phyloP scores from a whole-genome alignment of 306 rosid species.

The Prunus persica region DNA sequence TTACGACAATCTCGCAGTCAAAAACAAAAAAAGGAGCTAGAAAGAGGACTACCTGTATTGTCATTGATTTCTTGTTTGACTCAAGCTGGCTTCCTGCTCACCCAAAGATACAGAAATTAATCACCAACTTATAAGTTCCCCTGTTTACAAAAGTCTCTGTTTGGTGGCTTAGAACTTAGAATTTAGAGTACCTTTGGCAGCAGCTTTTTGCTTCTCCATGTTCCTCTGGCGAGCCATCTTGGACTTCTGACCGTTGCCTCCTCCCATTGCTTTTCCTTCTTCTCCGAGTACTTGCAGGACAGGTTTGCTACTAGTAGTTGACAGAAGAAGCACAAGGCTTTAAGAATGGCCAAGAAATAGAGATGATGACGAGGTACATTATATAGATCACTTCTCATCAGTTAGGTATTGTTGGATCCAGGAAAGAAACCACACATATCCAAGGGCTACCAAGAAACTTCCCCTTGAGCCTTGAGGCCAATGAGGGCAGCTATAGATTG shows the following conservation, averaged over 20 bases:
- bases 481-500: background rate
- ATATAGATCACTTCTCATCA: background rate
- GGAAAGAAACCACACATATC: background rate
- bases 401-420: background rate
- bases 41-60: constrained; percentile 30
- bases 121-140: background rate
- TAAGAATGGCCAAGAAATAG: constrained; percentile 1
- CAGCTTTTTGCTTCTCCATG: constrained; percentile 48
- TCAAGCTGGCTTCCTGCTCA: constrained; percentile 55
- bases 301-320: background rate
- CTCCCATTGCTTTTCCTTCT: constrained; percentile 37
- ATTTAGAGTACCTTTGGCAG: constrained; percentile 24
- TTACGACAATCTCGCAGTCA: background rate
- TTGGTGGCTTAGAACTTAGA: background rate
- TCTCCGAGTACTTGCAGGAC: background rate
- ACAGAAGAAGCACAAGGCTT: background rate
- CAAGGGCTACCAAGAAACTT: background rate
- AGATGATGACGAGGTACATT: background rate
- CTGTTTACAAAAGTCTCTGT: background rate
- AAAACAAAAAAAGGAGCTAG: too few species aligned
- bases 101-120: background rate
- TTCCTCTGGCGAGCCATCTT: constrained; percentile 51
- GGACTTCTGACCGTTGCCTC: constrained; percentile 50
- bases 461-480: background rate
- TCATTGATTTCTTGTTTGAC: constrained; percentile 49